Conservation (phyloP, 306 rosid genomes). For the Vachellia pachyceras region DNA sequence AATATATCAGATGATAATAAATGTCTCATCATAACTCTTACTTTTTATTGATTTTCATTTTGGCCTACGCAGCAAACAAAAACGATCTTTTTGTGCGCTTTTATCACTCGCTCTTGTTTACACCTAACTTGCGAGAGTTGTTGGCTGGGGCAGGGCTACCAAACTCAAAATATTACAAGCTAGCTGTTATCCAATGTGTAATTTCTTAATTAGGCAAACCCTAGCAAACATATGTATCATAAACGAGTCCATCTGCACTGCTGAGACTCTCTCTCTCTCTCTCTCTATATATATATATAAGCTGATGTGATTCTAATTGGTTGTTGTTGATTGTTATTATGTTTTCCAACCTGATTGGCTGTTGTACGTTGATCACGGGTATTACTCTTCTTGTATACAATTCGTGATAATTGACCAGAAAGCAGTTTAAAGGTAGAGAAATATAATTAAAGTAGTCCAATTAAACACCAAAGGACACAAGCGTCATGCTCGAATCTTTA, state of each 20-base stretch:
- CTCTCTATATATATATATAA: too few relatives aligned
- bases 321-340: too few relatives aligned
- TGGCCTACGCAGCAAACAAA: too few relatives aligned
- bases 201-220: background rate
- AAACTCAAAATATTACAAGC: background rate
- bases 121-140: background rate
- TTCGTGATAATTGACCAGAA: background rate
- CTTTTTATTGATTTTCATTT: too few relatives aligned
- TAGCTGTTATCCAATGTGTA: background rate
- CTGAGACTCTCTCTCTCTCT: background rate
- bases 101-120: too few relatives aligned
- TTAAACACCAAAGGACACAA: too few relatives aligned
- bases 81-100: too few relatives aligned
- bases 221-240: background rate
- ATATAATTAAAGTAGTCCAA: background rate
- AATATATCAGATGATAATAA: too few relatives aligned
- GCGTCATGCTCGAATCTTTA: background rate
- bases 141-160: background rate
- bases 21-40: too few relatives aligned
- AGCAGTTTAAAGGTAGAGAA: background rate
- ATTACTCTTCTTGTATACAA: background rate
- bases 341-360: too few relatives aligned
- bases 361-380: too few relatives aligned
- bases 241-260: background rate
- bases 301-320: background rate